Base-by-base conservation (phyloP, 345 rosid species). In the Camelina neglecta region DNA sequence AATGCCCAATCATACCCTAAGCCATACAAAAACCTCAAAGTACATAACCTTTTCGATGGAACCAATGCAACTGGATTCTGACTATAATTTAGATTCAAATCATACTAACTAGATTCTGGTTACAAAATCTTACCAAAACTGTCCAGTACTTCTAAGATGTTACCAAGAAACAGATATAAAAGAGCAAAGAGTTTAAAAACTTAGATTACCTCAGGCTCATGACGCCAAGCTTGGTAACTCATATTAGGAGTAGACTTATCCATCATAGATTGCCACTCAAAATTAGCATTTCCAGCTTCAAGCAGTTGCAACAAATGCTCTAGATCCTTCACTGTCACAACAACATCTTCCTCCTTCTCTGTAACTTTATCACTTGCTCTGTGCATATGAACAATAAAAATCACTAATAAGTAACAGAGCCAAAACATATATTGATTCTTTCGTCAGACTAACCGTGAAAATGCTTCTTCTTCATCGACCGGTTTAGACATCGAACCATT, bases 221-320 rank as follows among this genome's bases (percentile, higher is more conserved):
- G 87, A 15, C 91, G 97, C 99, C 98, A 96, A 63, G 97, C 98
- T 67, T 88, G 92, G 66, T 91, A 96, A 21, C 79, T 71, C 91
- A 96, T 84, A 81, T 91, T 93, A 0, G 97, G 86, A 47, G 96
- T 89, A 70, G 87, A 81, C 65, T 79, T 86, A 74, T 88, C 89
- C 99, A 93, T 93, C 84, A 96, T 75, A 53, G 65, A 76, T 80
- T 87, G 99, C 97, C 99, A 96, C 49, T 93, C 97, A 79, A 77
- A 82, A 61, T 79, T 82, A 20, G 80, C 85, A 78, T 84, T 90
- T 49, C 80, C 87, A 23, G 83, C 88, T 80, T 91, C 95, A 68
- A 93, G 87, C 61, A 93, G 84, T 3, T 41, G 84, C 76, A 89
- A 51, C 60, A 95, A 85, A 83, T 87, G 98, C 61, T 93, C 84